These are phyloP conservation scores for Amoeboaphelidium protococcarum DNA, from an alignment of 371 early-diverging fungal species.

Conservation along the genomic window DNA sequence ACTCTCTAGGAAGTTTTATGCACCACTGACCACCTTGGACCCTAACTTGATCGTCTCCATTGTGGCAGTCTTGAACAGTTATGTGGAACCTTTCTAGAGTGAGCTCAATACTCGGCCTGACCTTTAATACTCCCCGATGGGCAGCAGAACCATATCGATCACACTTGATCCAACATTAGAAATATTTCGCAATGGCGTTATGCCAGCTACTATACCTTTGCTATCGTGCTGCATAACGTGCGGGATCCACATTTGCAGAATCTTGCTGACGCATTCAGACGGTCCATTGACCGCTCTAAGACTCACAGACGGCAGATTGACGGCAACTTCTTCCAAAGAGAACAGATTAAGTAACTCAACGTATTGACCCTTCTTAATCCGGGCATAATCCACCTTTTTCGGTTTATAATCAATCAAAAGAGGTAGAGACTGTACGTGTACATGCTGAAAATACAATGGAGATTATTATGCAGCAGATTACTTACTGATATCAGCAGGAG, in stretches of 20 bases:
- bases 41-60: conserved; percentile 69
- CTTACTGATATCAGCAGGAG: not conserved
- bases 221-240: conserved; percentile 68
- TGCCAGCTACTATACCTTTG: conserved; percentile 61
- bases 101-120: conserved; percentile 11
- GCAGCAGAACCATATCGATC: conserved; percentile 70
- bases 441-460: conserved; percentile 16
- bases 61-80: conserved; percentile 66
- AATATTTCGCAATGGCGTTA: conserved; percentile 59
- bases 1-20: conserved; percentile 64
- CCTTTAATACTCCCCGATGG: conserved; percentile 64
- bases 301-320: conserved; percentile 46
- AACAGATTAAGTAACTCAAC: conserved; percentile 76
- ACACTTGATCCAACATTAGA: conserved; percentile 70
- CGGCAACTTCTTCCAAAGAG: conserved; percentile 64
- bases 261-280: conserved; percentile 22
- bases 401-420: conserved; percentile 89
- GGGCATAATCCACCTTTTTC: conserved; percentile 45
- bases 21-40: conserved; percentile 59
- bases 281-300: conserved; percentile 36
- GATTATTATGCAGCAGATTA: not conserved
- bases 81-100: conserved; percentile 51
- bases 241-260: conserved; percentile 57
- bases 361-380: conserved; percentile 39
- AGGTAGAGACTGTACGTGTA: conserved; percentile 39